These are phyloP conservation scores for Veloboletus limbatus DNA, from an alignment of 1,284 basidiomycete species.

Conservation along the genomic window DNA sequence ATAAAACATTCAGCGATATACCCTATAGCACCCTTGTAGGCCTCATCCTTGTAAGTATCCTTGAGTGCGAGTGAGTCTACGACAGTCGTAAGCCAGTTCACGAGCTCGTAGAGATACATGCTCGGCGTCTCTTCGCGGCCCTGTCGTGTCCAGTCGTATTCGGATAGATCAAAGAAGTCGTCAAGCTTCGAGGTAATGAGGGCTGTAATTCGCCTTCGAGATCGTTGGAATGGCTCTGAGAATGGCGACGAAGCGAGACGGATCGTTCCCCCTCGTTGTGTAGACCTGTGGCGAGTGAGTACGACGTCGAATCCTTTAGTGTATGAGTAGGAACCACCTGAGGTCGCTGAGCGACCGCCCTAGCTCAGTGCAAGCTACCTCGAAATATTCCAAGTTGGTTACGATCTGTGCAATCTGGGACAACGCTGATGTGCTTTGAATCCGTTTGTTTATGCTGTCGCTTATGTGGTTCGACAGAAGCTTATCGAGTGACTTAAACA, in stretches of 20 bases:
- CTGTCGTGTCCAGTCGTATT: conserved; percentile 90
- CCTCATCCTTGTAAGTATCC: conserved; percentile 81
- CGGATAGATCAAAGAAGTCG: conserved; percentile 92
- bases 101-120: conserved; percentile 91
- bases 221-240: conserved; percentile 62
- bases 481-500: conserved; percentile 76
- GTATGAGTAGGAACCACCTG: conserved; percentile 45
- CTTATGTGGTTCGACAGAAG: conserved; percentile 83
- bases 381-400: conserved; percentile 91
- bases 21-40: conserved; percentile 81
- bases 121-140: conserved; percentile 72
- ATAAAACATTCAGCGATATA: conserved; percentile 88
- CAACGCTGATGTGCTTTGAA: conserved; percentile 77
- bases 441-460: conserved; percentile 70
- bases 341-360: conserved; percentile 84
- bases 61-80: conserved; percentile 91
- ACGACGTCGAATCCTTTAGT: background rate
- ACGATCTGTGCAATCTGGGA: conserved; percentile 95
- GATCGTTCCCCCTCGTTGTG: conserved; percentile 80
- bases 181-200: conserved; percentile 93
- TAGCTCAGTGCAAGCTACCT: conserved; percentile 81
- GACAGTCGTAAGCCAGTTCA: conserved; percentile 95
- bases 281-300: conserved; percentile 49
- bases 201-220: conserved; percentile 76
- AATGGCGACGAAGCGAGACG: conserved; percentile 72